phyloP scores from a whole-genome alignment of 1,139 yeast genomes.

The Yamadazyma sp. region DNA sequence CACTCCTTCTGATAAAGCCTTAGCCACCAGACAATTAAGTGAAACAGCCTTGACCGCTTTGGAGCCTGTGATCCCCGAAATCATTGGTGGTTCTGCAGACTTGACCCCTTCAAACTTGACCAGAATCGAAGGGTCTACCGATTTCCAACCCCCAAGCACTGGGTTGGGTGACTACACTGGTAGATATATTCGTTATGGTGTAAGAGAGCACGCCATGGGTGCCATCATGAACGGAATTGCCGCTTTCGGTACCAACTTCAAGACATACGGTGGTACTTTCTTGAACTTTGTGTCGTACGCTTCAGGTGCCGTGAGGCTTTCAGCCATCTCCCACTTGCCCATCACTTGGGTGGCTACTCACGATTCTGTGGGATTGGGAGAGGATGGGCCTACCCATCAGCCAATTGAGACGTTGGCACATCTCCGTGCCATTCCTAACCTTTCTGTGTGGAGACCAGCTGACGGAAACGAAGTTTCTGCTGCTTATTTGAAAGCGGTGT shows the following conservation, averaged over 20 bases:
- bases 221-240: slow-evolving; percentile 97
- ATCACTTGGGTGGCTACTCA: slow-evolving; percentile 97
- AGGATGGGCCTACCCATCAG: slow-evolving; percentile 99
- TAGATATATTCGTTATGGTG: slow-evolving; percentile 96
- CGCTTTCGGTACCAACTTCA: slow-evolving; percentile 88
- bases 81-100: slow-evolving; percentile 97
- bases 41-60: slow-evolving; percentile 72
- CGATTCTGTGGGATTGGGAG: slow-evolving; percentile 98
- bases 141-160: slow-evolving; percentile 87
- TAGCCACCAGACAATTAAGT: slow-evolving; percentile 93
- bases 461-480: slow-evolving; percentile 99
- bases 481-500: slow-evolving; percentile 81
- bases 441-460: slow-evolving; percentile 98
- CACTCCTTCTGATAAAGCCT: slow-evolving; percentile 72
- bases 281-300: slow-evolving; percentile 96
- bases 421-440: slow-evolving; percentile 93
- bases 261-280: slow-evolving; percentile 96
- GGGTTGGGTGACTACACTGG: slow-evolving; percentile 84
- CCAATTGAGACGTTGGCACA: slow-evolving; percentile 98
- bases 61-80: slow-evolving; percentile 72
- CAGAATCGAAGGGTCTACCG: slow-evolving; percentile 76
- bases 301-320: slow-evolving; percentile 92
- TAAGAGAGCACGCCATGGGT: slow-evolving; percentile 99
- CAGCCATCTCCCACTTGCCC: slow-evolving; percentile 91
- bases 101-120: slow-evolving; percentile 96